phyloP scores from a whole-genome alignment of 306 rosid species.

The Vicia sativa region DNA sequence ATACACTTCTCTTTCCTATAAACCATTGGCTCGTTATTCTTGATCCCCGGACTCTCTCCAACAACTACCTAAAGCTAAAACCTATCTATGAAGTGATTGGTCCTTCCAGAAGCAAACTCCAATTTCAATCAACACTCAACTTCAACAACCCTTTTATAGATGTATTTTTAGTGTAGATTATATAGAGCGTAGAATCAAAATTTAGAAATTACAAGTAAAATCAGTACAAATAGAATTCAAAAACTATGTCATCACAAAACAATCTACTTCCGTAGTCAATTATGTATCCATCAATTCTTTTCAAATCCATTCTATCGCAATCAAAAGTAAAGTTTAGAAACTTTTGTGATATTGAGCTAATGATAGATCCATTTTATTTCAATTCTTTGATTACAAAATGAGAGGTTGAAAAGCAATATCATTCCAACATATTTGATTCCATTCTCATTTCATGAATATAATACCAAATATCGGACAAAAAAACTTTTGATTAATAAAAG shows the following conservation, averaged over 20 bases:
- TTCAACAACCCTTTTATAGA: too few species aligned
- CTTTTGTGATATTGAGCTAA: background rate
- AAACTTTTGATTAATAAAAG: slow-evolving; percentile 9
- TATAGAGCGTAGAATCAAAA: too few species aligned
- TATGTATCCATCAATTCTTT: background rate
- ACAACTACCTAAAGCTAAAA: too few species aligned
- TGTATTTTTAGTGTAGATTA: too few species aligned
- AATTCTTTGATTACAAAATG: too few species aligned
- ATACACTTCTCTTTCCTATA: too few species aligned
- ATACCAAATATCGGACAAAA: background rate
- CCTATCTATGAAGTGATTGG: too few species aligned
- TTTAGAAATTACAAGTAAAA: background rate
- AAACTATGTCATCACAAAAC: background rate
- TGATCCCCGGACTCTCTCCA: too few species aligned
- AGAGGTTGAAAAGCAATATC: background rate
- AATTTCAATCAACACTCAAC: too few species aligned
- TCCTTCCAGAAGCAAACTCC: too few species aligned
- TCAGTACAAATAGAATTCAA: background rate
- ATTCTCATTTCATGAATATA: background rate
- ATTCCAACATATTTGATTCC: background rate
- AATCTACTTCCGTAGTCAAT: background rate
- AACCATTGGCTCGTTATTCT: too few species aligned
- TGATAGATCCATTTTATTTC: background rate
- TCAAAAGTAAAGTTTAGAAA: background rate
- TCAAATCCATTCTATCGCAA: background rate